Evolutionary conservation across 306 rosid species (phyloP).

Genomic region (Rosa lucieae): DNA sequence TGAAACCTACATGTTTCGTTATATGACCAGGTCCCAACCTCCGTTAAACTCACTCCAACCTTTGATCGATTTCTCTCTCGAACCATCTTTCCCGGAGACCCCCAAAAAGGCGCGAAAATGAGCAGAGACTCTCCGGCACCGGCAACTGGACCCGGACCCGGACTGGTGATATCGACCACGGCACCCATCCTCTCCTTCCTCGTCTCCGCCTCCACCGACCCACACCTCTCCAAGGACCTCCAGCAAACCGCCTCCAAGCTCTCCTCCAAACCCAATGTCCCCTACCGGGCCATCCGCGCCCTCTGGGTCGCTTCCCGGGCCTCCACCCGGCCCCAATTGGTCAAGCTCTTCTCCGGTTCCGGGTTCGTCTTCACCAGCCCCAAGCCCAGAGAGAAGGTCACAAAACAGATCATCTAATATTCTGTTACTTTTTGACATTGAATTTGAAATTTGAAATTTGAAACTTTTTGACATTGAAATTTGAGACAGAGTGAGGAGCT

Average conservation of each 20-base stretch:
- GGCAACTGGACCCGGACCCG: slow-evolving; percentile 29
- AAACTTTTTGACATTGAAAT: neutral
- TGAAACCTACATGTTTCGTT: too few species aligned
- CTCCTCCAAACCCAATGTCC: slow-evolving; percentile 39
- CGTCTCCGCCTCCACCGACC: slow-evolving; percentile 46
- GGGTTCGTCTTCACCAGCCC: slow-evolving; percentile 61
- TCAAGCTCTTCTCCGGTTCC: slow-evolving; percentile 52
- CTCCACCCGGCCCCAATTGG: slow-evolving; percentile 45
- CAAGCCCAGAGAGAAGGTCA: slow-evolving; percentile 79
- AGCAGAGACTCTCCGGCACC: neutral
- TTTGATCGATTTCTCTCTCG: neutral
- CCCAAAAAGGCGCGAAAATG: slow-evolving; percentile 19
- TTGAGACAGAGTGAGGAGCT: slow-evolving; percentile 72
- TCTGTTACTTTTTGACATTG: too few species aligned
- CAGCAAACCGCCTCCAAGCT: slow-evolving; percentile 54
- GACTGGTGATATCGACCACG: slow-evolving; percentile 53
- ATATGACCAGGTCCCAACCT: too few species aligned
- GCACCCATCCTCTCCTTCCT: slow-evolving; percentile 53
- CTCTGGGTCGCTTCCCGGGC: slow-evolving; percentile 56
- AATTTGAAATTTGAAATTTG: neutral
- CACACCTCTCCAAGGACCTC: slow-evolving; percentile 51
- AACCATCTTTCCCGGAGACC: neutral
- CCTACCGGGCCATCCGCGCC: slow-evolving; percentile 54
- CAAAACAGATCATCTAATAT: neutral
- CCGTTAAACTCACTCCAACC: neutral